Evolutionary conservation across 2,329 filamentous ascomycete genomes (phyloP).

Genomic region (Fusarium pseudoanthophilum): DNA sequence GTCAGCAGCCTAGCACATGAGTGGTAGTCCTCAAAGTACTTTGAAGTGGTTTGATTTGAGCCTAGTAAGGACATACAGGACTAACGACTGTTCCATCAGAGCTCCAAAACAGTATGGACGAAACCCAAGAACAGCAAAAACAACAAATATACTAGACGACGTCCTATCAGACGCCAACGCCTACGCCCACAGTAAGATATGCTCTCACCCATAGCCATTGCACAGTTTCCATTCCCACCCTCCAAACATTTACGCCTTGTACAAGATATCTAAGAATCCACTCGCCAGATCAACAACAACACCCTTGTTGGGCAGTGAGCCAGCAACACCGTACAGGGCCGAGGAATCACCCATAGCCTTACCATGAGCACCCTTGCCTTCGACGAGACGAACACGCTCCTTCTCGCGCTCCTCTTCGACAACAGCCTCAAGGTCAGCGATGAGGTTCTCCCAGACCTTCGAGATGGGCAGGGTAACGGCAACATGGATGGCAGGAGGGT

Average conservation of each 20-base stretch:
- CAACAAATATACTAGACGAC: slow-evolving; percentile 8
- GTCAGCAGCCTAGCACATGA: background rate
- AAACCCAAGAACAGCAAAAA: background rate
- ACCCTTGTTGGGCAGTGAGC: slow-evolving; percentile 93
- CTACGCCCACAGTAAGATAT: slow-evolving; percentile 16
- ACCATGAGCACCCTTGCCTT: slow-evolving; percentile 73
- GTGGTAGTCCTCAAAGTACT: background rate
- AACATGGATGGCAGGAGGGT: slow-evolving; percentile 90
- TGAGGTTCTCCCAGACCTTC: slow-evolving; percentile 81
- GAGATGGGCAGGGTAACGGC: slow-evolving; percentile 91
- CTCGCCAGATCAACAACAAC: slow-evolving; percentile 90
- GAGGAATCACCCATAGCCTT: slow-evolving; percentile 82
- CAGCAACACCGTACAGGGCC: slow-evolving; percentile 93
- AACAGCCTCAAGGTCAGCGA: slow-evolving; percentile 75
- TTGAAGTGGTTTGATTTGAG: slow-evolving; percentile 1
- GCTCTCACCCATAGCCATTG: background rate
- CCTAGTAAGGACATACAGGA: background rate
- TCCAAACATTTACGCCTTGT: slow-evolving; percentile 73
- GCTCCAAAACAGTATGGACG: background rate
- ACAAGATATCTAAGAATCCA: slow-evolving; percentile 92
- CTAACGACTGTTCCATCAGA: background rate
- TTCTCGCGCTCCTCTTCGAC: slow-evolving; percentile 82
- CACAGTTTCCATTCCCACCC: background rate
- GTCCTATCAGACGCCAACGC: slow-evolving; percentile 25
- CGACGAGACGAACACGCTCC: slow-evolving; percentile 76